Conservation (phyloP, 345 rosid genomes). For the Microthlaspi erraticum region DNA sequence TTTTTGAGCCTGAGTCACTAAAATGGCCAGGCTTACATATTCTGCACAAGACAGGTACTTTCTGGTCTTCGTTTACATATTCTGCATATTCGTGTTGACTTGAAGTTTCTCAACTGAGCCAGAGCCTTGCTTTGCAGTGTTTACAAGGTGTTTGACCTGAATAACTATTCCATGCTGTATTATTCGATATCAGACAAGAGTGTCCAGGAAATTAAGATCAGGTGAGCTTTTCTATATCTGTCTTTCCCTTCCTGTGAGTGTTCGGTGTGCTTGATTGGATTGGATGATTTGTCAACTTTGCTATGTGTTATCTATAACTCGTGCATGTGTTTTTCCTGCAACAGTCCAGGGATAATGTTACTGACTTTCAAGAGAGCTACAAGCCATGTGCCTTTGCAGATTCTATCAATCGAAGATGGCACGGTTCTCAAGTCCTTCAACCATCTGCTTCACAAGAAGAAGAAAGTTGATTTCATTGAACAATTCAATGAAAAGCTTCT, state of each 20-base stretch:
- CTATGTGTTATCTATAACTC: constrained; percentile 4
- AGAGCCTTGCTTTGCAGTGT: constrained; percentile 50
- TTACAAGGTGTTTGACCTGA: constrained; percentile 93
- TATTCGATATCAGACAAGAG: constrained; percentile 78
- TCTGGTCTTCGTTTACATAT: constrained; percentile 53
- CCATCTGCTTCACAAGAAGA: constrained; percentile 87
- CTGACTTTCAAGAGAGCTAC: constrained; percentile 78
- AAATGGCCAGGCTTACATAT: constrained; percentile 93
- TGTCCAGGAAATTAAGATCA: constrained; percentile 93
- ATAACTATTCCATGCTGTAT: constrained; percentile 79
- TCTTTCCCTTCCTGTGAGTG: constrained; percentile 16
- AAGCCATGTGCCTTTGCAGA: constrained; percentile 79
- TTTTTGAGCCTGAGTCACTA: constrained; percentile 80
- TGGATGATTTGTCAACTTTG: constrained; percentile 4
- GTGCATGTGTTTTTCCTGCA: constrained; percentile 22
- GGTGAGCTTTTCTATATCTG: constrained; percentile 51
- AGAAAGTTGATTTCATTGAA: constrained; percentile 93
- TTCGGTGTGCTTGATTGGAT: constrained; percentile 16
- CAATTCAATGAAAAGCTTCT: constrained; percentile 94
- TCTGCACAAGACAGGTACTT: constrained; percentile 81
- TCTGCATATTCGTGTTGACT: constrained; percentile 59
- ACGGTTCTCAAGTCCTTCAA: constrained; percentile 79
- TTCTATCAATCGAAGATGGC: constrained; percentile 93
- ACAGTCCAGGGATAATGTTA: constrained; percentile 92
- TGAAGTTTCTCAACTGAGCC: constrained; percentile 23